These are phyloP conservation scores for Botryotinia calthae DNA, from an alignment of 2,329 filamentous ascomycete genomes.

Conservation along the genomic window DNA sequence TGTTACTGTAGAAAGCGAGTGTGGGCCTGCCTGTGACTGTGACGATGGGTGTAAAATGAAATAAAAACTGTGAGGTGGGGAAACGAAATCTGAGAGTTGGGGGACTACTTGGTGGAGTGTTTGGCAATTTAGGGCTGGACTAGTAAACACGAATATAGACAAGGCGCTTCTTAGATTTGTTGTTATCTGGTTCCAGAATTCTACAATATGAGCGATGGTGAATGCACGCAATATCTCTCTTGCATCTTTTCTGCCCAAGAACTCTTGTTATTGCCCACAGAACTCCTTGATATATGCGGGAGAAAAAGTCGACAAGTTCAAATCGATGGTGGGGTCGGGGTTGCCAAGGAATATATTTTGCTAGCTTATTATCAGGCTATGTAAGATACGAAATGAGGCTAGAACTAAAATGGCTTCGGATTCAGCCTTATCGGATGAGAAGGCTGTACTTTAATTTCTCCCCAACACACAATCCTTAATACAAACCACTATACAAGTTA, in stretches of 20 bases:
- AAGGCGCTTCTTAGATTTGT: background rate
- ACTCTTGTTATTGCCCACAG: too few species aligned
- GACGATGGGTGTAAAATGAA: background rate
- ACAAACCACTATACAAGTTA: background rate
- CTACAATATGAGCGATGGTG: background rate
- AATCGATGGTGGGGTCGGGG: background rate
- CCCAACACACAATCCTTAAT: background rate
- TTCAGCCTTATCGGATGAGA: slow-evolving; percentile 15
- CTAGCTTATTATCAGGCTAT: background rate
- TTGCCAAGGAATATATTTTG: background rate
- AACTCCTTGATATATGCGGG: background rate
- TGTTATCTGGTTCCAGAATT: too few species aligned
- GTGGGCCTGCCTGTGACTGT: background rate
- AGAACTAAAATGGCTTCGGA: background rate
- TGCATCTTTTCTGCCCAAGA: too few species aligned
- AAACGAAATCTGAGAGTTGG: background rate
- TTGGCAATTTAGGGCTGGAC: slow-evolving; percentile 2
- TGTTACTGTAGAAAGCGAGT: background rate
- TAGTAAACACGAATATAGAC: background rate
- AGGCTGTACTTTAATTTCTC: slow-evolving; percentile 2
- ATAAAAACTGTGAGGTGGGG: slow-evolving; percentile 8
- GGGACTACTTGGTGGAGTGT: slow-evolving; percentile 1
- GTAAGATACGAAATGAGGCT: background rate
- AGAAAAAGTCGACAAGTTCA: background rate
- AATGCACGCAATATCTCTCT: background rate